These are phyloP conservation scores for Dendrobium catenatum DNA, from an alignment of 106 monocot species.

Conservation along the genomic window DNA sequence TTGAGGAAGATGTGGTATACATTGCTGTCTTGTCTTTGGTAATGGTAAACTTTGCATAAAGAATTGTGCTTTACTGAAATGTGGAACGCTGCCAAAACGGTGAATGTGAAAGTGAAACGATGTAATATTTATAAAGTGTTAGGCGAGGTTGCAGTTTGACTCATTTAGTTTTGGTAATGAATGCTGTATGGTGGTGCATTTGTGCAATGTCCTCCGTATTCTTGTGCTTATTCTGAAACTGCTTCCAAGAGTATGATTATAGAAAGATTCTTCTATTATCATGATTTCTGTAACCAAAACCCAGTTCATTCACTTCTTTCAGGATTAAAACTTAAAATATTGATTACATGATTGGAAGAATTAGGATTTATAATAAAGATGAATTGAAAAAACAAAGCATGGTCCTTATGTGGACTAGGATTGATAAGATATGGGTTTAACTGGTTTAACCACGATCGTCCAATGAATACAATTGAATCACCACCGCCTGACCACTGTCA, in stretches of 20 bases:
- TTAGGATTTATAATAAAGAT: neutral
- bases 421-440: no score
- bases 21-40: neutral
- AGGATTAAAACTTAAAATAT: neutral
- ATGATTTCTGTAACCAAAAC: neutral
- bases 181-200: neutral
- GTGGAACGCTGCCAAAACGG: neutral
- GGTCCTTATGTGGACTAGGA: neutral
- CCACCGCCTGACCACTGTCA: no score
- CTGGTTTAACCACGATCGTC: no score
- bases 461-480: no score
- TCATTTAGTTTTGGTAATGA: neutral
- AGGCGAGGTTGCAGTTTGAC: neutral
- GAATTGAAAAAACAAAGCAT: neutral
- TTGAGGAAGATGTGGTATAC: neutral
- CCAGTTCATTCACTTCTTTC: neutral
- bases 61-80: neutral
- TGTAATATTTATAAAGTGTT: neutral
- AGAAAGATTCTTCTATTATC: neutral
- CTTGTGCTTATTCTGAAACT: neutral
- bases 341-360: neutral
- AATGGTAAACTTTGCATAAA: neutral
- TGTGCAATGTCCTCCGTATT: neutral
- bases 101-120: neutral
- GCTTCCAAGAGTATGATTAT: neutral